Percentiles rank a stretch among this genome's conserved stretches.
phyloP scores from a whole-genome alignment of 1,284 basidiomycete genomes.

The Moesziomyces globuligerus region DNA sequence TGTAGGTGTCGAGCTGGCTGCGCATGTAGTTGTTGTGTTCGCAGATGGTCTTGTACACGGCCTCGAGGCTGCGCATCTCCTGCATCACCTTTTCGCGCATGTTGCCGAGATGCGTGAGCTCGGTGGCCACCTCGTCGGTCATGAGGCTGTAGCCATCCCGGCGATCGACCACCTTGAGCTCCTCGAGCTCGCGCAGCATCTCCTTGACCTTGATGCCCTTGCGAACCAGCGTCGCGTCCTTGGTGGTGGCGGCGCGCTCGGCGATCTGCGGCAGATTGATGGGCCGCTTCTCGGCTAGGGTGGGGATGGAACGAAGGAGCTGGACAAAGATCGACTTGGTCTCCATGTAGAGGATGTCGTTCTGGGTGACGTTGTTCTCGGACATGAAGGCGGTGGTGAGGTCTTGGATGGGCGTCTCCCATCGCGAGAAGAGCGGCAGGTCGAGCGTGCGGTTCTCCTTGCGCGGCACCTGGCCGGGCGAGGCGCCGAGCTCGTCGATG shows the following conservation, averaged over 20 bases:
- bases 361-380: conserved; percentile 91
- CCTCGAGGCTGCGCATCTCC: conserved; percentile 90
- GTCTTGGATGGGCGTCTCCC: conserved; percentile 99
- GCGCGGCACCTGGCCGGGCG: conserved; percentile 91
- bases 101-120: conserved; percentile 95
- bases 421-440: conserved; percentile 90
- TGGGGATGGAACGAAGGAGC: conserved; percentile 90
- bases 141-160: conserved; percentile 88
- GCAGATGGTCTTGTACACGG: conserved; percentile 98
- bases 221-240: conserved; percentile 91
- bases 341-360: conserved; percentile 99
- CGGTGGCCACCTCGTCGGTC: conserved; percentile 94
- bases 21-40: conserved; percentile 98
- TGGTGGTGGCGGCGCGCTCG: conserved; percentile 93
- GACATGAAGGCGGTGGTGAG: conserved; percentile 92
- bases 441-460: conserved; percentile 97
- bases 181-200: conserved; percentile 95
- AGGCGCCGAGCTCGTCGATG: conserved; percentile 91
- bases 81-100: conserved; percentile 92
- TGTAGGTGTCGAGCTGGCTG: conserved; percentile 97
- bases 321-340: conserved; percentile 99
- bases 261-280: conserved; percentile 90
- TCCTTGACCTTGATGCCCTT: conserved; percentile 99
- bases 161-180: conserved; percentile 84
- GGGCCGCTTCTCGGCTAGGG: conserved; percentile 80